Base-by-base conservation (phyloP, 257 asterid genomes). In the Agastache rugosa region DNA sequence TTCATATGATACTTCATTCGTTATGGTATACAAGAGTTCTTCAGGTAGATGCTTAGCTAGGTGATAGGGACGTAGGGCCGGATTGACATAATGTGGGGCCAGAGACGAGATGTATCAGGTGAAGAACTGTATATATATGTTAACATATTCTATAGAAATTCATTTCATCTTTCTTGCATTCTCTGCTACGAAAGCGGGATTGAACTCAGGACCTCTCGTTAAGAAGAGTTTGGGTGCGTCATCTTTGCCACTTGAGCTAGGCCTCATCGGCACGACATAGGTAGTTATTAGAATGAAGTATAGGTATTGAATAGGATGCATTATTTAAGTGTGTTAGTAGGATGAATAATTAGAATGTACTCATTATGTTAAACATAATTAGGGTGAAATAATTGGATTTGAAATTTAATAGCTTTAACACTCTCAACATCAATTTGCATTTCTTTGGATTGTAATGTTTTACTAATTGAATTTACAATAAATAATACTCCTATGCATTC, bases 1-100 rank as follows among this genome's bases (percentile, higher is more conserved):
- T 92, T 31, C 91, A 90, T 45, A 87, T 88, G 93, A 82, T 92
- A 73, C 95, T 92, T 44, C 96, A 92, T 70, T 92, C 96, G 0
- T 71, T 90, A 53, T 92, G 97, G 97, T 75, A 85, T 66, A 92
- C 87, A 16, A 78, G 96, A 71, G 88, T 89, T 67, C 80, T 80
- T 60, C 90, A 77, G 70, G 53, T 78, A 72, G 54, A 72, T 27
- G 44, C 71, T 11, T 67, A 20, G 71, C 6, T 14, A 2, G 61
- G 61, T 54, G 61, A 8, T 53, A 17, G 12, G 15, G 14, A 3
- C 5, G 9, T 35, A 35, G 39, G 39, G 9, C 8, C 41, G 41
- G 11, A 37, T 37, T 37, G 41, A 37, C 10, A 37, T 7, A 8
- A 37, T 7, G 7, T 37, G 41, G 7, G 9, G 10, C 41, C 41